These are phyloP conservation scores for Penicillium atrosanguineum DNA, from an alignment of 495 filamentous ascomycete species.

Conservation along the genomic window DNA sequence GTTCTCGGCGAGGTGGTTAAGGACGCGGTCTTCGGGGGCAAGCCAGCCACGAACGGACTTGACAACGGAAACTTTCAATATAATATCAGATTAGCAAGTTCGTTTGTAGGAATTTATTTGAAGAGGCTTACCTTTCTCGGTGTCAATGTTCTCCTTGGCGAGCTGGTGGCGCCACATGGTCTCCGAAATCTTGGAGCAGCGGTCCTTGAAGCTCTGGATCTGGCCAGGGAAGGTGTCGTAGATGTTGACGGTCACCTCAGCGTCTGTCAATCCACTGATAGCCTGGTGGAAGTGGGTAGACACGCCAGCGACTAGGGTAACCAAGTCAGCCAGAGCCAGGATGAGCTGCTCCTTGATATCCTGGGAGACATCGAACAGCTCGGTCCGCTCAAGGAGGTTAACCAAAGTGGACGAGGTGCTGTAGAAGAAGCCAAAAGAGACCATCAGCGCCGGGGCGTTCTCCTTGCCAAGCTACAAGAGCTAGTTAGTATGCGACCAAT, in stretches of 20 bases:
- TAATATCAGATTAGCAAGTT: background rate
- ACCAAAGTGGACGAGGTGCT: slow-evolving; percentile 30
- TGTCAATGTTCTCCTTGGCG: slow-evolving; percentile 10
- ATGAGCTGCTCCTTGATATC: slow-evolving; percentile 42
- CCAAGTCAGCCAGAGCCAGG: slow-evolving; percentile 33
- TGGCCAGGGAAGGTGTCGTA: slow-evolving; percentile 29
- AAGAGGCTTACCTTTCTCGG: slow-evolving; percentile 8
- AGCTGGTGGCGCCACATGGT: slow-evolving; percentile 41
- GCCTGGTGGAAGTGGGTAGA: slow-evolving; percentile 31
- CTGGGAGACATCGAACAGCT: slow-evolving; percentile 34
- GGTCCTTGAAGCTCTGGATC: slow-evolving; percentile 31
- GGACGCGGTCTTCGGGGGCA: slow-evolving; percentile 29
- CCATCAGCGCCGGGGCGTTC: slow-evolving; percentile 31
- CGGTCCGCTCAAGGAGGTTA: slow-evolving; percentile 33
- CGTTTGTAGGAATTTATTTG: background rate
- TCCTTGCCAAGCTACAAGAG: slow-evolving; percentile 32
- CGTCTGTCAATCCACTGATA: slow-evolving; percentile 19
- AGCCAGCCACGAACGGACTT: slow-evolving; percentile 26
- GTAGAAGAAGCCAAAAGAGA: slow-evolving; percentile 38
- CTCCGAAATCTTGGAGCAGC: slow-evolving; percentile 31
- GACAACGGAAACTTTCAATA: slow-evolving; percentile 17
- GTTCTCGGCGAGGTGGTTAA: slow-evolving; percentile 30
- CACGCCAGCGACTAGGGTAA: slow-evolving; percentile 33
- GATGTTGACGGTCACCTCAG: slow-evolving; percentile 34
- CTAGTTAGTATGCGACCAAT: background rate